phyloP scores from a whole-genome alignment of 495 filamentous ascomycete species.

The Evernia prunastri region DNA sequence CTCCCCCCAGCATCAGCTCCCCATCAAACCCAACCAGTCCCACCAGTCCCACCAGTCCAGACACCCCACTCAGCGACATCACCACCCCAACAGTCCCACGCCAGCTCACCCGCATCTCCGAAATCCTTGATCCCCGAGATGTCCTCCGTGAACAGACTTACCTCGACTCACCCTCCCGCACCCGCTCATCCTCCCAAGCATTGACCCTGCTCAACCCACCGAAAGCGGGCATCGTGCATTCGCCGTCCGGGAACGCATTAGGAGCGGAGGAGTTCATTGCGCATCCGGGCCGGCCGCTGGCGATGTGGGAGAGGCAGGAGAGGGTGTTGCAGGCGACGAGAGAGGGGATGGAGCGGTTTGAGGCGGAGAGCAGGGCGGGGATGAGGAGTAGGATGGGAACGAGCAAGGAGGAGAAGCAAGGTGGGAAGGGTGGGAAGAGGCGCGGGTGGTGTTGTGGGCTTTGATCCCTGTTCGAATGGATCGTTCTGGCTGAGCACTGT shows the following conservation, averaged over 20 bases:
- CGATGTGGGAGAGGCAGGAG: conserved; percentile 33
- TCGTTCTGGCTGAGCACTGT: background rate
- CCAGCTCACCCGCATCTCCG: conserved; percentile 28
- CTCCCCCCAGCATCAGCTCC: background rate
- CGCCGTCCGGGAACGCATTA: conserved; percentile 30
- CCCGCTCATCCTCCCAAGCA: background rate
- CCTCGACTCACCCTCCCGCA: conserved; percentile 2
- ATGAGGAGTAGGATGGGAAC: conserved; percentile 1
- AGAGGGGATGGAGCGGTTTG: conserved; percentile 15
- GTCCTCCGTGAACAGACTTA: conserved; percentile 20
- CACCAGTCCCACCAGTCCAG: background rate
- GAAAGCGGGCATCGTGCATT: conserved; percentile 23
- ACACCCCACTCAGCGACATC: conserved; percentile 5
- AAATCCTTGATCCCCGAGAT: conserved; percentile 32
- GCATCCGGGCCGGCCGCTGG: conserved; percentile 30
- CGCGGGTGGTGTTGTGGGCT: conserved; percentile 7
- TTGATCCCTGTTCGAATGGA: background rate
- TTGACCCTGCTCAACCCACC: background rate
- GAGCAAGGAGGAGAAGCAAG: background rate
- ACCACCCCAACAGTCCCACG: conserved; percentile 29
- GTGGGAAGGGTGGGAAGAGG: background rate
- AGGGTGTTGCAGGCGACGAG: conserved; percentile 11
- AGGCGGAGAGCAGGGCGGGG: conserved; percentile 10
- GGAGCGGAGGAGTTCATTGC: conserved; percentile 24
- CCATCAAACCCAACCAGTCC: conserved; percentile 7